Conservation (phyloP, 441 rosid species). For the Hura crepitans region DNA sequence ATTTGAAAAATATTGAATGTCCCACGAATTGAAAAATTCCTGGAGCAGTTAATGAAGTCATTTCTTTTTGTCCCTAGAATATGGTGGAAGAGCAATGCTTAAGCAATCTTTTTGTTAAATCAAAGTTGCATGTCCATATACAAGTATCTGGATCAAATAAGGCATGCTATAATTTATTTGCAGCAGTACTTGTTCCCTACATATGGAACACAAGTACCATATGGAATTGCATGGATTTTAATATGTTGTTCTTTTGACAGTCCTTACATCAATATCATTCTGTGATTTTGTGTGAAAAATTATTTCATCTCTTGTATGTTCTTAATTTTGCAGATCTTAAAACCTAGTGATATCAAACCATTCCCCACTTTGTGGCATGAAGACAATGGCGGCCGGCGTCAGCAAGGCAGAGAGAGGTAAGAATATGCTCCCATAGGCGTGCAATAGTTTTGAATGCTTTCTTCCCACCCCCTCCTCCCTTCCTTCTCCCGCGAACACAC, state of each 20-base stretch:
- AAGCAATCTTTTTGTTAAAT: not conserved
- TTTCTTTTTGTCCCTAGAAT: not conserved
- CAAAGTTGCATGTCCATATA: not conserved
- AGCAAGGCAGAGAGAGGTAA: constrained; percentile 78
- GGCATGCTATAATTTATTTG: not conserved
- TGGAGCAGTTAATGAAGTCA: not conserved
- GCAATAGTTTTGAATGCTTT: not conserved
- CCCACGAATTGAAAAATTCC: not conserved
- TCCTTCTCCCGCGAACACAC: too few species aligned
- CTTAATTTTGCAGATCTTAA: constrained; percentile 53
- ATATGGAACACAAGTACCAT: not conserved
- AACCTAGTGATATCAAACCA: constrained; percentile 71
- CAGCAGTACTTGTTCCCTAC: not conserved
- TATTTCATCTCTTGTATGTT: not conserved
- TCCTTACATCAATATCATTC: not conserved
- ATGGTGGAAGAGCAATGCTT: not conserved
- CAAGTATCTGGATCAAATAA: not conserved
- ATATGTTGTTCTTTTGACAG: not conserved
- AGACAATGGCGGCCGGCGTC: constrained; percentile 65
- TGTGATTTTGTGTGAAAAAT: not conserved
- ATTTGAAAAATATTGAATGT: not conserved
- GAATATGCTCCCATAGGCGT: constrained; percentile 12
- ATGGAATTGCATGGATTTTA: constrained; percentile 6
- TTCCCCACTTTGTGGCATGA: constrained; percentile 89
- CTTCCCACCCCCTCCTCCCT: too few species aligned